Evolutionary conservation across 495 filamentous ascomycete species (phyloP).

Genomic region (Hyaloscypha bicolor): DNA sequence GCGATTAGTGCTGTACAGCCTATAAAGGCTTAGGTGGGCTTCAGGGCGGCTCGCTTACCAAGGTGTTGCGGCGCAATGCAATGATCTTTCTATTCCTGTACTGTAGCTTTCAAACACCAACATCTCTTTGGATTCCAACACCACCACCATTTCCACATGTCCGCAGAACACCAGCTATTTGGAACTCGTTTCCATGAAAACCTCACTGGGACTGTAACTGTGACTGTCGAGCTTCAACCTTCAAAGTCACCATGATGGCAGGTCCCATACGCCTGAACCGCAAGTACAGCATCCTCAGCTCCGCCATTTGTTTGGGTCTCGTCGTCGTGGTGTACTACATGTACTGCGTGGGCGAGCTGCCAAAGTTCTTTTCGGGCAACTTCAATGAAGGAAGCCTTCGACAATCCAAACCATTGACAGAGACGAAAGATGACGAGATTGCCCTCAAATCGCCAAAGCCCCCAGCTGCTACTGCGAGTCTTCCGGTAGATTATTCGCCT

Average conservation of each 20-base stretch:
- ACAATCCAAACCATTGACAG: slow-evolving; percentile 27
- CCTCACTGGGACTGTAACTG: slow-evolving; percentile 24
- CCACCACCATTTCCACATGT: slow-evolving; percentile 21
- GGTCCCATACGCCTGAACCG: slow-evolving; percentile 25
- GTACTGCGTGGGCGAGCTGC: slow-evolving; percentile 25
- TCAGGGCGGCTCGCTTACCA: slow-evolving; percentile 21
- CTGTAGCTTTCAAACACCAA: slow-evolving; percentile 21
- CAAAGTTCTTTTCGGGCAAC: slow-evolving; percentile 25
- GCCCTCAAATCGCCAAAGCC: slow-evolving; percentile 25
- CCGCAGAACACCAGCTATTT: slow-evolving; percentile 26
- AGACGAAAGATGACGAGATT: slow-evolving; percentile 26
- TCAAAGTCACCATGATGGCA: slow-evolving; percentile 26
- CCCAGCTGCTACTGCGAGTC: slow-evolving; percentile 25
- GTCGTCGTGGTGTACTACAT: slow-evolving; percentile 26
- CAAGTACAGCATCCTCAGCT: slow-evolving; percentile 26
- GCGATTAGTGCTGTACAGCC: slow-evolving; percentile 19
- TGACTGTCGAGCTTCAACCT: slow-evolving; percentile 27
- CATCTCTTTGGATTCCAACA: slow-evolving; percentile 25
- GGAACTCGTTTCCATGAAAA: slow-evolving; percentile 25
- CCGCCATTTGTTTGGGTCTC: slow-evolving; percentile 26
- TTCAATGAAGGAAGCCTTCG: slow-evolving; percentile 27
- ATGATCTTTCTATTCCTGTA: slow-evolving; percentile 22
- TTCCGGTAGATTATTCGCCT: slow-evolving; percentile 27
- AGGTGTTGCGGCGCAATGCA: slow-evolving; percentile 18
- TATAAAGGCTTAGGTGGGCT: slow-evolving; percentile 25